Evolutionary conservation across 306 rosid species (phyloP), one percentile per base, ranked within the genome.

Genomic region (Leucaena leucocephala): DNA sequence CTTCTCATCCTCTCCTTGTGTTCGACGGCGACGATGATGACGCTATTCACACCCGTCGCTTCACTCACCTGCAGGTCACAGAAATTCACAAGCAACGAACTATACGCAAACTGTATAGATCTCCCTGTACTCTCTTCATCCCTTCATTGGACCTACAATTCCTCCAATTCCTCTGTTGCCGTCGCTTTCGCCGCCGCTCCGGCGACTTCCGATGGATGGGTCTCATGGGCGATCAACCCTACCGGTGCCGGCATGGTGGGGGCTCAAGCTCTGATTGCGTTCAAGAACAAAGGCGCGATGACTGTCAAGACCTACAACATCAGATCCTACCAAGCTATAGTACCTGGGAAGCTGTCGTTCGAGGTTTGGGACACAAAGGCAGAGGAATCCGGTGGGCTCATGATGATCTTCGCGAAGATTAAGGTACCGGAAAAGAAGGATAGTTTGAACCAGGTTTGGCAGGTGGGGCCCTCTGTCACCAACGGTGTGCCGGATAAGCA

Each of bases 191-290:
- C 27, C 1, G 91, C 94, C 0, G 2, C 87, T 1, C 90, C 88
- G 10, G 10, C 94, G 0, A 38, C 2, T 0, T 4, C 91, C 8
- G 45, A 38, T 0, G 97, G 96, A 0, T 94, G 94, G 94, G 34
- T 90, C 16, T 61, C 91, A 0, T 92, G 97, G 97, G 97, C 89
- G 4, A 43, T 94, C 8, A 94, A 94, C 59, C 97, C 92, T 0
- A 84, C 76, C 0, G 77, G n/a, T 0, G 17, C 35, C 6, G 94
- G 93, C 27, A 94, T 90, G 98, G 21, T 0, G 10, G 94, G 97
- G 1, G 69, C 97, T 0, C 94, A 92, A 50, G 72, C 92, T 10
- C 64, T 94, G 2, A 71, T 79, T 0, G 93, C 94, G 17, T 87
- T 59, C 55, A 68, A 63, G 7, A n/a, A 57, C 27, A 39, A 4